Conservation (phyloP, 768 basidiomycete genomes). For the Gyrodon lividus region DNA sequence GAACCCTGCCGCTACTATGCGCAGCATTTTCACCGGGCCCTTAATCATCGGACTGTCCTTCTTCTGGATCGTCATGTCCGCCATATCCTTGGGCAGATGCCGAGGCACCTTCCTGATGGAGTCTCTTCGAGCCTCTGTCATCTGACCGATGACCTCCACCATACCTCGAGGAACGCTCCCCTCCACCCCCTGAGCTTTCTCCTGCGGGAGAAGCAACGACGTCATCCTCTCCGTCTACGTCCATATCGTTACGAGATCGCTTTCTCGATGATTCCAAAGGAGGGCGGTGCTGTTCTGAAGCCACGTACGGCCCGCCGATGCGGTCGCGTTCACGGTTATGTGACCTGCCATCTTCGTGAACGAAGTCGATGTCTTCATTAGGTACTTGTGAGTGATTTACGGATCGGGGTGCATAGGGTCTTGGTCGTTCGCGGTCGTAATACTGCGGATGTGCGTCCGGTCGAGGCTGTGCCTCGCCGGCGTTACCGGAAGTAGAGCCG, state of each 20-base stretch:
- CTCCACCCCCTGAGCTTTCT: slow-evolving; percentile 28
- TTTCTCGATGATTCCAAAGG: slow-evolving; percentile 50
- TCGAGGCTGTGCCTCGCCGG: slow-evolving; percentile 47
- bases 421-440: slow-evolving; percentile 49
- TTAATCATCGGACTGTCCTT: slow-evolving; percentile 33
- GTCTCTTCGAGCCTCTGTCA: slow-evolving; percentile 59
- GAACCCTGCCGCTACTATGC: slow-evolving; percentile 8
- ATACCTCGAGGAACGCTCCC: slow-evolving; percentile 34
- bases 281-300: slow-evolving; percentile 38
- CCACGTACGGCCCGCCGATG: slow-evolving; percentile 32
- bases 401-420: slow-evolving; percentile 53
- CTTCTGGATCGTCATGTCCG: slow-evolving; percentile 32
- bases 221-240: slow-evolving; percentile 56
- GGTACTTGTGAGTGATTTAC: slow-evolving; percentile 38
- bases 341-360: slow-evolving; percentile 53
- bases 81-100: slow-evolving; percentile 26
- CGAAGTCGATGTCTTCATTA: slow-evolving; percentile 51
- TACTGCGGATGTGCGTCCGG: slow-evolving; percentile 47
- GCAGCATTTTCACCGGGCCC: slow-evolving; percentile 24
- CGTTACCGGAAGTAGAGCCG: slow-evolving; percentile 38
- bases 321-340: slow-evolving; percentile 38
- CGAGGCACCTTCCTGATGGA: slow-evolving; percentile 46
- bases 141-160: slow-evolving; percentile 39
- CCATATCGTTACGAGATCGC: slow-evolving; percentile 62
- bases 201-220: slow-evolving; percentile 33